A percentile compares a stretch with the other conserved stretches of the same genome.
phyloP scores from a whole-genome alignment of 192 early-diverging fungal species.

The Backusella liffmaniae region DNA sequence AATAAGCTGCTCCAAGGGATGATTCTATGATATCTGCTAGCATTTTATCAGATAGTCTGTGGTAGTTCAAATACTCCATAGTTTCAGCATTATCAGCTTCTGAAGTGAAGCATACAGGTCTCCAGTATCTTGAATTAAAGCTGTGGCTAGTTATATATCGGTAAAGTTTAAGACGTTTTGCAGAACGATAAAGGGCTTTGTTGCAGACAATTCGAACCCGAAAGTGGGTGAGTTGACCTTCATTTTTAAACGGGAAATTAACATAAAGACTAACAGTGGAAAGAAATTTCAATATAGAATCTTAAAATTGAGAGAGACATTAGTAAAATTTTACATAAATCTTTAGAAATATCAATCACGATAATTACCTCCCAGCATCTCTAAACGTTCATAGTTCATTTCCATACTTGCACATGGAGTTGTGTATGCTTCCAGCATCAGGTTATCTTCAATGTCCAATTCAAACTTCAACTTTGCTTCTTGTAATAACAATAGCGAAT shows the following conservation, averaged over 20 bases:
- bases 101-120: constrained; percentile 41
- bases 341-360: not conserved
- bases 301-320: not conserved
- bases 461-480: constrained; percentile 43
- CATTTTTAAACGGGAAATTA: constrained; percentile 68
- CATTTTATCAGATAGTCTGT: constrained; percentile 73
- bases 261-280: constrained; percentile 74
- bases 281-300: constrained; percentile 83
- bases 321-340: not conserved
- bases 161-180: constrained; percentile 51
- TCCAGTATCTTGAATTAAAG: constrained; percentile 57
- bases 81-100: constrained; percentile 17
- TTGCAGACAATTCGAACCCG: constrained; percentile 78
- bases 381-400: constrained; percentile 83
- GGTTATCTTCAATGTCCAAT: constrained; percentile 38
- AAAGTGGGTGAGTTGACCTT: constrained; percentile 67
- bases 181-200: constrained; percentile 56
- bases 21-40: constrained; percentile 87
- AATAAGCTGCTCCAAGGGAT: constrained; percentile 70
- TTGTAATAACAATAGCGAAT: constrained; percentile 48
- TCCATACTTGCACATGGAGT: constrained; percentile 63
- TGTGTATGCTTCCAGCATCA: constrained; percentile 69
- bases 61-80: constrained; percentile 23
- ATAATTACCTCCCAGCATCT: constrained; percentile 68
- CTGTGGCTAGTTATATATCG: constrained; percentile 60